Evolutionary conservation across 192 early-diverging fungal species (phyloP), one percentile per base, ranked within the genome.

Genomic region (Coemansia aciculifera): DNA sequence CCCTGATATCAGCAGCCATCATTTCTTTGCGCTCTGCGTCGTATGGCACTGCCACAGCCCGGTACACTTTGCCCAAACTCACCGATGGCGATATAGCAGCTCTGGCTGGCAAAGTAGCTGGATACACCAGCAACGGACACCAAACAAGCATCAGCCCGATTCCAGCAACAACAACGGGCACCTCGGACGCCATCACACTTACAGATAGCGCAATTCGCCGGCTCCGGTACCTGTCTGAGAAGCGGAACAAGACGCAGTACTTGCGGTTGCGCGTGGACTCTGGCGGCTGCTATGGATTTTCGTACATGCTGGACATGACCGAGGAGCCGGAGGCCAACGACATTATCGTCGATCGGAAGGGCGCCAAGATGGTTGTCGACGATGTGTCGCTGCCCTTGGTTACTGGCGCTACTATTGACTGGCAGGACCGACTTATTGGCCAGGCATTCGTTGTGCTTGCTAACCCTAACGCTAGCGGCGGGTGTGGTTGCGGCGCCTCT

Each of bases 201-300:
- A 84, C 77, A 6, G 77, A 78, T 12, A 76, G 74, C 31, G 81
- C 81, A 5, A 75, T 84, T 19, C 29, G 54, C 7, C 66, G 81
- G 54, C 81, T 84, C 31, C 62, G 60, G 43, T 62, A 79, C 40
- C 51, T 84, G 3, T 76, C 77, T 4, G 71, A 84, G 44, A 51
- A 79, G 60, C 76, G 77, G 11, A 36, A 59, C 29, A 73, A 69
- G 62, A 84, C 81, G n/a, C 81, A 84, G 68, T 84, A 84, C 38
- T 67, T 94, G 75, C 87, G 93, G 44, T 72, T 94, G 31, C 72
- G 88, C 2, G 92, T 94, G 15, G 93, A 94, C 60, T 91, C 93
- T 3, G 93, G 93, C 32, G 93, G 93, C 21, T 94, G 93, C 78
- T 92, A 94, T 60, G 93, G 93, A 42, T 94, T 91, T 73, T 90